These are phyloP conservation scores for Puccinia novopanici DNA, from an alignment of 1,284 basidiomycete genomes.

Conservation along the genomic window DNA sequence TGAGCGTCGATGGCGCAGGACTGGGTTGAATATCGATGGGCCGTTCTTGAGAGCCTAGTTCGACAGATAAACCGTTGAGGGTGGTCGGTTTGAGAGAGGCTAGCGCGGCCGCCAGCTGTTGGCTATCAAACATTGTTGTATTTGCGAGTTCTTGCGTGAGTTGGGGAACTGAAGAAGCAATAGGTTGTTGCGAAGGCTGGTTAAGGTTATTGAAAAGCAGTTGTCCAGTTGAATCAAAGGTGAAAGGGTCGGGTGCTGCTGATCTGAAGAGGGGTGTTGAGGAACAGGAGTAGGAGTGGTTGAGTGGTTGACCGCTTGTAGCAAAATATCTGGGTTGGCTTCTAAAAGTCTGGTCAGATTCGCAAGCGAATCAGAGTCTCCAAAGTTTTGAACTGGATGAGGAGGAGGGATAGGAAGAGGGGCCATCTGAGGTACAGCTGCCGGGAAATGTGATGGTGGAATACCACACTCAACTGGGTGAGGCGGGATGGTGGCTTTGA, in stretches of 20 bases:
- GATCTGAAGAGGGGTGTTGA: not conserved
- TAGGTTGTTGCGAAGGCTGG: not conserved
- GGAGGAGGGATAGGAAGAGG: constrained; percentile 4
- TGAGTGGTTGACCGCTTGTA: constrained; percentile 28
- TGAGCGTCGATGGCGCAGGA: constrained; percentile 37
- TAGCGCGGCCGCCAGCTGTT: constrained; percentile 42
- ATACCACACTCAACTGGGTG: constrained; percentile 1
- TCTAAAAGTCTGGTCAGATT: constrained; percentile 39
- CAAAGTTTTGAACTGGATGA: not conserved
- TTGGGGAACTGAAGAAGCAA: not conserved
- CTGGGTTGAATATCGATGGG: constrained; percentile 27
- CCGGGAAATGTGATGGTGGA: constrained; percentile 23
- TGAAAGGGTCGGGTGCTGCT: constrained; percentile 17
- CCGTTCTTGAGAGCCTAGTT: constrained; percentile 12
- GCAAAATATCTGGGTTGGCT: constrained; percentile 40
- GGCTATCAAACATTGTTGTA: constrained; percentile 28
- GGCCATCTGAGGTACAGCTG: constrained; percentile 1
- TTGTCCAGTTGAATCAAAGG: constrained; percentile 16
- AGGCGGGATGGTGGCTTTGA: constrained; percentile 35
- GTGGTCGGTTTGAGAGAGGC: constrained; percentile 39
- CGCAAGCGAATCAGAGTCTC: constrained; percentile 43
- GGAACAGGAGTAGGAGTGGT: not conserved
- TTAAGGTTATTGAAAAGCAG: not conserved
- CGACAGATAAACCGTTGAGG: not conserved
- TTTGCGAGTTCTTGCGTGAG: not conserved